Evolutionary conservation across 1,139 yeast species (phyloP).

Genomic region (Protomyces inundatus): DNA sequence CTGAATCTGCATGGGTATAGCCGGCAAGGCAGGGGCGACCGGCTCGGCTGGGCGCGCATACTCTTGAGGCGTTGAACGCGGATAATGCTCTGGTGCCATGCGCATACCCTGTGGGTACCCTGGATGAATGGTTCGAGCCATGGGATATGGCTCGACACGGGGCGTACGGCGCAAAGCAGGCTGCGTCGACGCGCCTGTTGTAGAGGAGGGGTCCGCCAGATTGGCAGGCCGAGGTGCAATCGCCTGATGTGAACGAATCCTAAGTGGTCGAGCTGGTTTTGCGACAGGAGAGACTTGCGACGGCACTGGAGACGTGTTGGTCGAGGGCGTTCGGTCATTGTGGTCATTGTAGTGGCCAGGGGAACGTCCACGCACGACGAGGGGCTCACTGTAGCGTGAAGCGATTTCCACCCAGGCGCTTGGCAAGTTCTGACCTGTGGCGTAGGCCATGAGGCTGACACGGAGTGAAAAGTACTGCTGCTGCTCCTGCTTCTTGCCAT

Average conservation of each 20-base stretch:
- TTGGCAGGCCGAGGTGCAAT: background rate
- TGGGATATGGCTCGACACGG: background rate
- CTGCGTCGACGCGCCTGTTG: background rate
- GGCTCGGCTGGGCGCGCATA: background rate
- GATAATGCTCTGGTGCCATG: background rate
- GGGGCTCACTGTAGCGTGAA: conserved; percentile 17
- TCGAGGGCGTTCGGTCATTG: background rate
- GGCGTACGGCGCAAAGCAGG: background rate
- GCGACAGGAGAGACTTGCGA: background rate
- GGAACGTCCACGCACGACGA: conserved; percentile 24
- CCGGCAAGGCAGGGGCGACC: background rate
- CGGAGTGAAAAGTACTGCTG: conserved; percentile 21
- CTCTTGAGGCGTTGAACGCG: background rate
- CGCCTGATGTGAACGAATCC: background rate
- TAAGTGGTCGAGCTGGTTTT: background rate
- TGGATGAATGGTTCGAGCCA: background rate
- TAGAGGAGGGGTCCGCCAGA: background rate
- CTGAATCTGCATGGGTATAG: background rate
- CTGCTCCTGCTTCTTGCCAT: conserved; percentile 25
- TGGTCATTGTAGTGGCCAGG: conserved; percentile 25
- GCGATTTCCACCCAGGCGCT: conserved; percentile 18
- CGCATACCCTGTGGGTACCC: background rate
- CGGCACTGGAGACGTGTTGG: background rate
- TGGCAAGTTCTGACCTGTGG: background rate
- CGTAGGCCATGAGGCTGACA: background rate